Conservation (phyloP, 257 asterid genomes). For the Solanum bukasovii region DNA sequence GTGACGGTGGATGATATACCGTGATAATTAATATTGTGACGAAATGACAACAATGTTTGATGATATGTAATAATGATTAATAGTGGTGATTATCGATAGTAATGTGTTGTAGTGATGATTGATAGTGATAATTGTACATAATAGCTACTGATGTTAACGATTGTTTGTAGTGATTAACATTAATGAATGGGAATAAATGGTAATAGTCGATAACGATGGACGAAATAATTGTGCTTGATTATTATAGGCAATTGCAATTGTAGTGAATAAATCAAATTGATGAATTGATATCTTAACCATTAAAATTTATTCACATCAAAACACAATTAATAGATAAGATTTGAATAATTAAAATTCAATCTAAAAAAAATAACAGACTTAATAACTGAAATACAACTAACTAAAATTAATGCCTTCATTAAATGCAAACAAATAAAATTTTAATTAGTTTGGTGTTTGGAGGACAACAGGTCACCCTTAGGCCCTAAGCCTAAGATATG, state of each 20-base stretch:
- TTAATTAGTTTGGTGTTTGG: background rate
- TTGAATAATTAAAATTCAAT: background rate
- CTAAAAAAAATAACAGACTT: too few species aligned
- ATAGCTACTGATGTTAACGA: accelerated
- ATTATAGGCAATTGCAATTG: background rate
- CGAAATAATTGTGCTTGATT: background rate
- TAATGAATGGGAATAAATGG: accelerated
- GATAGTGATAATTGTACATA: too few species aligned
- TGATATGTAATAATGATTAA: too few species aligned
- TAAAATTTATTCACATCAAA: too few species aligned
- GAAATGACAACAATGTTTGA: background rate
- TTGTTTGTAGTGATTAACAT: background rate
- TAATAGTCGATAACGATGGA: background rate
- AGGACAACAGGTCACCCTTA: background rate
- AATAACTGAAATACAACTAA: too few species aligned
- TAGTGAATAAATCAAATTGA: too few species aligned
- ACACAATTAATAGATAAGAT: too few species aligned
- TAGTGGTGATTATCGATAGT: too few species aligned
- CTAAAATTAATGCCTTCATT: background rate
- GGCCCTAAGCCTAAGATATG: background rate
- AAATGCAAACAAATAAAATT: background rate
- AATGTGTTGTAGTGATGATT: background rate
- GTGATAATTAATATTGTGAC: too few species aligned
- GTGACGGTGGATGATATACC: background rate
- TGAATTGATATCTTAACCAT: too few species aligned